Evolutionary conservation across 768 basidiomycete genomes (phyloP), one percentile per base, ranked within the genome.

Genomic region (Tylopilus vinaceipallidus): DNA sequence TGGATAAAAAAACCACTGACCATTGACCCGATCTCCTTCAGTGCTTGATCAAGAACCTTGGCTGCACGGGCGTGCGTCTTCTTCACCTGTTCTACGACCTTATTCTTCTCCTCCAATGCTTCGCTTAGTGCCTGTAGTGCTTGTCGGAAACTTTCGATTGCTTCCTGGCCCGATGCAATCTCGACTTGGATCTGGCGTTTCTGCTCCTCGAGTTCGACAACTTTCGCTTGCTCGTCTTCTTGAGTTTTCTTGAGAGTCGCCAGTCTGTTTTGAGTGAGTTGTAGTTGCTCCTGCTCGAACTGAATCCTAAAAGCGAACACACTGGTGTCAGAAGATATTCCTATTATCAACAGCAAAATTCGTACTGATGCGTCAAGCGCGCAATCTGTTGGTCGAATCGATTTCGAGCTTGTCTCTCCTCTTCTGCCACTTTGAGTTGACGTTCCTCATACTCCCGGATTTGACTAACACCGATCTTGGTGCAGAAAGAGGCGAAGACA

Each of bases 391-490:
- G 88, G 55, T 93, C 86, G 57, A 83, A 95, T 40, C 86, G 79
- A 56, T 94, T 70, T 49, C 90, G 73, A 8, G 88, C 89, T 58
- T 89, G 90, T 61, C 82, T 89, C 66, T 93, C 92, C 59, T 90
- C 89, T 67, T 93, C 86, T 0, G 90, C 91, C 20, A 90, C 80
- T 66, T 86, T 89, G 26, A 98, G 74, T 61, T 95, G 92, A 19
- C 88, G 82, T 63, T 92, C 88, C 68, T 98, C 95, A 64, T 95
- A 99, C 58, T 95, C 91, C 23, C 95, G 82, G 54, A 99, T 92
- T 68, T 84, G 84, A 14, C 71, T 65, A 7, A 97, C 86, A 10
- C 82, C 79, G 56, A 98, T 93, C 57, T 82, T 79, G 32, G 69
- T 65, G 63, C 95, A 98, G 71, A 99, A 98, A 3, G 71, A 66